phyloP scores from a whole-genome alignment of 2,329 filamentous ascomycete species.

The Rosellinia necatrix region DNA sequence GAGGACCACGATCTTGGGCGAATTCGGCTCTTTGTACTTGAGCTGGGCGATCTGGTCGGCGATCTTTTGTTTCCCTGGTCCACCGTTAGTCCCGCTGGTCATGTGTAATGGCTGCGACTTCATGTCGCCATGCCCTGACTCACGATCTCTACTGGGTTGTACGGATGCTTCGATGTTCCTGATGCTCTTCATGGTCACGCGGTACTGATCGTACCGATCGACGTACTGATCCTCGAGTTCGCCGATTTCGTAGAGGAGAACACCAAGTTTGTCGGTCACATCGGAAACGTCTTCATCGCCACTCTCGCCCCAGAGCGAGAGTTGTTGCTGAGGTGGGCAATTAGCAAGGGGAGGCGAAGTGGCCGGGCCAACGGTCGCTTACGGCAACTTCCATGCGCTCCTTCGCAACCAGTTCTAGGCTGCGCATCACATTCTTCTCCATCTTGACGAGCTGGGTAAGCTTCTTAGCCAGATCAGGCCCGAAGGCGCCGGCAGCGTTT shows the following conservation, averaged over 20 bases:
- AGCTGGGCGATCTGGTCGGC: constrained; percentile 98
- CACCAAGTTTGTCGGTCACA: constrained; percentile 97
- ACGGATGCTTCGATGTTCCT: constrained; percentile 98
- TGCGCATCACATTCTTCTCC: constrained; percentile 99
- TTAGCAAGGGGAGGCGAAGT: constrained; percentile 22
- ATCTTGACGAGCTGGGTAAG: constrained; percentile 98
- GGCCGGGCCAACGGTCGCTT: constrained; percentile 37
- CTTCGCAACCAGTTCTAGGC: constrained; percentile 89
- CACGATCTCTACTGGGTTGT: constrained; percentile 95
- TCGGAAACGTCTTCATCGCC: constrained; percentile 98
- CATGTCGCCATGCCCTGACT: constrained; percentile 45
- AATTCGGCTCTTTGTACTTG: constrained; percentile 99
- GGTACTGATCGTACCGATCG: constrained; percentile 98
- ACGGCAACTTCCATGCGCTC: constrained; percentile 99
- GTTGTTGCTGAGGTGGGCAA: constrained; percentile 75
- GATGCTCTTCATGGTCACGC: constrained; percentile 98
- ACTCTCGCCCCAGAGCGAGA: constrained; percentile 94
- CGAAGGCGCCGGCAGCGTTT: constrained; percentile 76
- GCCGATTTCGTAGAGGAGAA: constrained; percentile 96
- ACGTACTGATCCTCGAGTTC: constrained; percentile 98
- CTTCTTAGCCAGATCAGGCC: constrained; percentile 93
- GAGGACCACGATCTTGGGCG: constrained; percentile 93
- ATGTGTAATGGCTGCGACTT: background rate
- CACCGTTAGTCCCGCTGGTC: constrained; percentile 31
- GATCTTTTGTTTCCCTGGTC: constrained; percentile 93